Conservation (phyloP, 176 grass and related monocot species). For the Pontederia crassipes region DNA sequence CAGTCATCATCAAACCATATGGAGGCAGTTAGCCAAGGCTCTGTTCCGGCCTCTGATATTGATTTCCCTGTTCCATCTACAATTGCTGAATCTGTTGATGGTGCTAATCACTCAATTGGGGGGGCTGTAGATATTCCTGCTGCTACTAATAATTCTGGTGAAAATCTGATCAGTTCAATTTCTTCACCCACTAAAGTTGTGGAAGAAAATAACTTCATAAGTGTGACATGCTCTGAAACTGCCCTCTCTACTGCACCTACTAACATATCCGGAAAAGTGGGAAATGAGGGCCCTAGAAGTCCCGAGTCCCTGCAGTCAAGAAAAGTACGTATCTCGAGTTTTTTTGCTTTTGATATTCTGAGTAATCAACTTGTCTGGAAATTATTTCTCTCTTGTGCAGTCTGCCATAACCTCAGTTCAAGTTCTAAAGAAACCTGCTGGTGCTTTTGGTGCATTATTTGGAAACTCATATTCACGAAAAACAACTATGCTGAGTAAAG, state of each 20-base stretch:
- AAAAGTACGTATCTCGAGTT: not conserved
- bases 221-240: slow-evolving; percentile 12
- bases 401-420: slow-evolving; percentile 26
- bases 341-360: not conserved
- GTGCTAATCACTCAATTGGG: slow-evolving; percentile 17
- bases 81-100: slow-evolving; percentile 25
- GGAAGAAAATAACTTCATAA: slow-evolving; percentile 20
- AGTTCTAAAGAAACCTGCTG: slow-evolving; percentile 24
- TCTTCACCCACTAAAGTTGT: slow-evolving; percentile 20
- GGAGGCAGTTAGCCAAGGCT: not conserved
- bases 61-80: not conserved
- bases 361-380: not conserved
- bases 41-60: not conserved
- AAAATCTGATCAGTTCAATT: slow-evolving; percentile 10
- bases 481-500: slow-evolving; percentile 21
- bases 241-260: not conserved
- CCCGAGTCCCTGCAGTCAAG: not conserved
- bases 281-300: not conserved
- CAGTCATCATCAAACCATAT: not conserved
- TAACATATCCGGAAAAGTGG: not conserved
- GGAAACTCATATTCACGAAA: slow-evolving; percentile 36
- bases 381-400: not conserved
- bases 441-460: slow-evolving; percentile 46
- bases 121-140: slow-evolving; percentile 17
- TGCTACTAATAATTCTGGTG: slow-evolving; percentile 11